Percentiles rank a stretch among this genome's conserved stretches.
Conservation (phyloP, 192 early-diverging fungal species). For the Entomortierella chlamydospora region DNA sequence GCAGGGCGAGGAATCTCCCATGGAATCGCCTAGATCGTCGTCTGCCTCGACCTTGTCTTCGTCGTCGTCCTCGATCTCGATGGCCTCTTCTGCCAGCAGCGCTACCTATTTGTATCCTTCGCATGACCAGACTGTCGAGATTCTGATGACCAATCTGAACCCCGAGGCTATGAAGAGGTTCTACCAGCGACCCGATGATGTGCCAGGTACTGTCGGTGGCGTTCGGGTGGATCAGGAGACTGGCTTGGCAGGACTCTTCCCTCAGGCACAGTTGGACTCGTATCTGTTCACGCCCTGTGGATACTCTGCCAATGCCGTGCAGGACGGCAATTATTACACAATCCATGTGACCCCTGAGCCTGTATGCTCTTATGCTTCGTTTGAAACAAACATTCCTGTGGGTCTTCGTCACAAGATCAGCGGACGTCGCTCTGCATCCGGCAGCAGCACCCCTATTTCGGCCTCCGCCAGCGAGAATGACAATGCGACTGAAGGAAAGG, state of each 20-base stretch:
- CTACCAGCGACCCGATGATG: constrained; percentile 72
- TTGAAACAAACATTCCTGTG: constrained; percentile 92
- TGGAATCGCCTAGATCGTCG: constrained; percentile 17
- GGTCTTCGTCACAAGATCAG: constrained; percentile 57
- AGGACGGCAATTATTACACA: constrained; percentile 89
- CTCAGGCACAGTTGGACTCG: constrained; percentile 85
- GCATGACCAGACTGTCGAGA: constrained; percentile 95
- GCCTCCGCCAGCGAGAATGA: constrained; percentile 40
- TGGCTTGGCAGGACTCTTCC: constrained; percentile 86
- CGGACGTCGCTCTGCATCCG: constrained; percentile 6
- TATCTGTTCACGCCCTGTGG: constrained; percentile 96
- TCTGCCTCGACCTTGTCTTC: constrained; percentile 33
- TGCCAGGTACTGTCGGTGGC: constrained; percentile 72
- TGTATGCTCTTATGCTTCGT: constrained; percentile 99
- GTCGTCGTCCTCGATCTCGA: constrained; percentile 52
- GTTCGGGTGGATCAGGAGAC: constrained; percentile 77
- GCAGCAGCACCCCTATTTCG: constrained; percentile 17
- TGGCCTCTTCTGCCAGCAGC: constrained; percentile 42
- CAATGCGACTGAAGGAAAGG: constrained; percentile 15
- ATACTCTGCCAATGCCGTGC: constrained; percentile 92
- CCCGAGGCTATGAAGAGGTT: constrained; percentile 83
- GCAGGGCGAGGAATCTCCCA: constrained; percentile 15
- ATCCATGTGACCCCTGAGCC: constrained; percentile 98
- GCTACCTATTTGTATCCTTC: constrained; percentile 49
- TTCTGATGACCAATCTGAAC: constrained; percentile 94